A percentile compares a stretch with the other conserved stretches of the same genome.
These are phyloP conservation scores for Gomphus bonarii DNA, from an alignment of 1,284 basidiomycete species.

Conservation along the genomic window DNA sequence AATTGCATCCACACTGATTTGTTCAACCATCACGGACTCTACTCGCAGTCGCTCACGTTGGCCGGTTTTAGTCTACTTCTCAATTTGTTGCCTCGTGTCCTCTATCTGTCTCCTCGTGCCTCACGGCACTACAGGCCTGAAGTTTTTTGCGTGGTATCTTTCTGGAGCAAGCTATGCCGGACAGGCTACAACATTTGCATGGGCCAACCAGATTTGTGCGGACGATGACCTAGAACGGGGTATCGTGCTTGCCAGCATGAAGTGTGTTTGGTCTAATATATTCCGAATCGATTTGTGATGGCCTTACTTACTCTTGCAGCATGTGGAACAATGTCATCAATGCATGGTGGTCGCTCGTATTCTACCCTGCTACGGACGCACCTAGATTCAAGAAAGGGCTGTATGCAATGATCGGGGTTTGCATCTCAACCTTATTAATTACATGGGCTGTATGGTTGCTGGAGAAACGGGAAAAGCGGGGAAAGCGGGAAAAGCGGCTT, in stretches of 20 bases:
- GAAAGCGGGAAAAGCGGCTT: slow-evolving; percentile 28
- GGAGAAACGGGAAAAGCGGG: no score
- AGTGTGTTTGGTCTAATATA: slow-evolving; percentile 27
- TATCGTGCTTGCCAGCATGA: slow-evolving; percentile 62
- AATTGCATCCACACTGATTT: slow-evolving; percentile 50
- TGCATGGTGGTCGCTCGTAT: slow-evolving; percentile 60
- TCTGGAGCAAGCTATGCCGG: slow-evolving; percentile 56
- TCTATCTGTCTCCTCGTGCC: slow-evolving; percentile 49
- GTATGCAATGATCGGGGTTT: slow-evolving; percentile 55
- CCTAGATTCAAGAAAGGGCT: slow-evolving; percentile 53
- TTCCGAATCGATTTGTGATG: not conserved
- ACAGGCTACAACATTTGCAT: slow-evolving; percentile 63
- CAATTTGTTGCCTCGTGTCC: slow-evolving; percentile 39
- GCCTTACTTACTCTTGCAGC: slow-evolving; percentile 22
- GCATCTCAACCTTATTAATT: slow-evolving; percentile 40
- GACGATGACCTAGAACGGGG: slow-evolving; percentile 58
- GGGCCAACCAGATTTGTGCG: slow-evolving; percentile 63
- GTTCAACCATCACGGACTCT: slow-evolving; percentile 53
- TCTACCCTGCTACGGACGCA: slow-evolving; percentile 58
- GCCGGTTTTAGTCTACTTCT: slow-evolving; percentile 58
- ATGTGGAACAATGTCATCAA: slow-evolving; percentile 67
- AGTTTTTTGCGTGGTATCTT: slow-evolving; percentile 61
- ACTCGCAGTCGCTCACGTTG: slow-evolving; percentile 36
- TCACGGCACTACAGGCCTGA: slow-evolving; percentile 41
- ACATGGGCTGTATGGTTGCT: slow-evolving; percentile 50